phyloP scores from a whole-genome alignment of 345 rosid genomes.

The Eucalyptus brandiana region DNA sequence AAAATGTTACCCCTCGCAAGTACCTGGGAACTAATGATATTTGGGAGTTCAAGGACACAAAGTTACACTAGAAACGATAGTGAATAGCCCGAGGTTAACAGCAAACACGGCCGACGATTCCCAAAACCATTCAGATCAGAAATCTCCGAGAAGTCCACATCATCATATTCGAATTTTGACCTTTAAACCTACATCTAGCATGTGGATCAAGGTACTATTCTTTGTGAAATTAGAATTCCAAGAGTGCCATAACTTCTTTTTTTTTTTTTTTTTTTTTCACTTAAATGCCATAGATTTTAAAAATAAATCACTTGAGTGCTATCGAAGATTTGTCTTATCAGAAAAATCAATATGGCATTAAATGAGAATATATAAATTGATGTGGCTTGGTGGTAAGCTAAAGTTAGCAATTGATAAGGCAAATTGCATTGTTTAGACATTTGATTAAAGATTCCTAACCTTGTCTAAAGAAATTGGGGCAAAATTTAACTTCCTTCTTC shows the following conservation, averaged over 20 bases:
- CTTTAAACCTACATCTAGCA: not conserved
- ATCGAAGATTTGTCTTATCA: not conserved
- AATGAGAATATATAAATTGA: not conserved
- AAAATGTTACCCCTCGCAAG: not conserved
- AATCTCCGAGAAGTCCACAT: not conserved
- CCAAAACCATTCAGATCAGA: not conserved
- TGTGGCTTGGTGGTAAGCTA: not conserved
- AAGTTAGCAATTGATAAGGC: not conserved
- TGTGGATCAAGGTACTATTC: not conserved
- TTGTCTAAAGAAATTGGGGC: not conserved
- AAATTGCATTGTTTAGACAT: not conserved
- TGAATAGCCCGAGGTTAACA: not conserved
- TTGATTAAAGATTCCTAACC: not conserved
- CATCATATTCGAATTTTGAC: not conserved
- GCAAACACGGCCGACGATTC: not conserved
- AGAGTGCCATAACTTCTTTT: not conserved
- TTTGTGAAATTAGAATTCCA: not conserved
- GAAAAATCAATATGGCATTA: not conserved
- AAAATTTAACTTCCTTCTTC: not conserved
- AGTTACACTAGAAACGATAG: not conserved
- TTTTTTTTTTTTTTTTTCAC: not conserved
- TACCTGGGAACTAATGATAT: not conserved
- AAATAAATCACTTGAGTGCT: not conserved
- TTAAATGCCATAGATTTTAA: not conserved
- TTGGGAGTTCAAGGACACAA: not conserved